Conservation (phyloP, 331 rosid genomes). For the Acacia pycnantha region DNA sequence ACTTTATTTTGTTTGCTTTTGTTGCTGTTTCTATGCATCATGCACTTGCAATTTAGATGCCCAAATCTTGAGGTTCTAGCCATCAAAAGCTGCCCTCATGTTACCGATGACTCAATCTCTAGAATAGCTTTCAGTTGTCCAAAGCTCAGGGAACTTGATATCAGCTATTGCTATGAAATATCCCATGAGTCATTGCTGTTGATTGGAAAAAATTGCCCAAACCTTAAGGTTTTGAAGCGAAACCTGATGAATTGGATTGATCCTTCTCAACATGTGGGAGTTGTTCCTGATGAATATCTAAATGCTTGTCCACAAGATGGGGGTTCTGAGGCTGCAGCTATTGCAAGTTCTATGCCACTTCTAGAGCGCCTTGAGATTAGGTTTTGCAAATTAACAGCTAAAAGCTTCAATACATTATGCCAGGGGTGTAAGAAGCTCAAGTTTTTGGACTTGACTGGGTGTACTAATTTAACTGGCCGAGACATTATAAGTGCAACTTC, state of each 20-base stretch:
- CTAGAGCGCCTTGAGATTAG: slow-evolving; percentile 76
- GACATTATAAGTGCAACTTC: slow-evolving; percentile 62
- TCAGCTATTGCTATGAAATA: slow-evolving; percentile 86
- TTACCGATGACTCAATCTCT: slow-evolving; percentile 70
- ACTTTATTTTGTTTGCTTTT: neutral
- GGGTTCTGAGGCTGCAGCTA: slow-evolving; percentile 75
- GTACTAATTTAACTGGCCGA: slow-evolving; percentile 68
- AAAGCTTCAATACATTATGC: slow-evolving; percentile 57
- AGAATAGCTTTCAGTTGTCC: slow-evolving; percentile 60
- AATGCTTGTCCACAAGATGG: slow-evolving; percentile 86
- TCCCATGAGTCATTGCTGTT: slow-evolving; percentile 56
- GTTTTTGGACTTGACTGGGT: slow-evolving; percentile 81
- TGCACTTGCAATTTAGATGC: slow-evolving; percentile 54
- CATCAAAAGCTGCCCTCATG: slow-evolving; percentile 72
- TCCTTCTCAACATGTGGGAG: slow-evolving; percentile 61
- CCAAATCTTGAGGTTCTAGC: slow-evolving; percentile 80
- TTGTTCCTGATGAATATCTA: slow-evolving; percentile 70
- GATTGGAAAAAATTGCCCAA: slow-evolving; percentile 71
- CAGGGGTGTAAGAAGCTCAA: slow-evolving; percentile 69
- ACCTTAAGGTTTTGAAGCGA: slow-evolving; percentile 66
- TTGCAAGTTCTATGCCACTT: slow-evolving; percentile 71
- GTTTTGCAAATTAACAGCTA: slow-evolving; percentile 67
- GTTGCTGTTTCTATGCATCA: neutral
- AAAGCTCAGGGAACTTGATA: slow-evolving; percentile 70
- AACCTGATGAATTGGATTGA: slow-evolving; percentile 73